These are phyloP conservation scores for Cryptococcus sp. DNA, from an alignment of 1,284 basidiomycete species.

Conservation along the genomic window DNA sequence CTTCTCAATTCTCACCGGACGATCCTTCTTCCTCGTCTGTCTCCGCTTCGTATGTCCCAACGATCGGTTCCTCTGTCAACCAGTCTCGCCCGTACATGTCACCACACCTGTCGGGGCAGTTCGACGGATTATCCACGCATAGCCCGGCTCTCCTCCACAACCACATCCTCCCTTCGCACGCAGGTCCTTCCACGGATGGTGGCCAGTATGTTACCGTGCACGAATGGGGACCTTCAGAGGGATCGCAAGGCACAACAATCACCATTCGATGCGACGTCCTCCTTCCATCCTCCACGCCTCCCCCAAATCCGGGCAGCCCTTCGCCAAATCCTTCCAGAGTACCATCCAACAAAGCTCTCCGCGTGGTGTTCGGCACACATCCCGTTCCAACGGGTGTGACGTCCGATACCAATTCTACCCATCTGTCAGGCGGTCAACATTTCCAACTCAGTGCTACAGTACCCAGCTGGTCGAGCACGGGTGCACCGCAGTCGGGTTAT, in stretches of 20 bases:
- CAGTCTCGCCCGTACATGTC: constrained; percentile 10
- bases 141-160: constrained; percentile 5
- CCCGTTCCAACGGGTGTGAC: constrained; percentile 38
- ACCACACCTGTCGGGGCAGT: constrained; percentile 10
- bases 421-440: constrained; percentile 24
- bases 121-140: constrained; percentile 5
- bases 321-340: constrained; percentile 6
- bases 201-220: constrained; percentile 24
- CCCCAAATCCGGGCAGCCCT: constrained; percentile 6
- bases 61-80: constrained; percentile 2
- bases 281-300: constrained; percentile 23
- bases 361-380: constrained; percentile 38
- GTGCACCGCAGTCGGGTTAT: constrained; percentile 15
- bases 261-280: constrained; percentile 38
- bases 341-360: constrained; percentile 25
- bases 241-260: constrained; percentile 32
- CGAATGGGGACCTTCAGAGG: constrained; percentile 31
- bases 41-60: constrained; percentile 10
- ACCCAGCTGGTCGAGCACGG: constrained; percentile 29
- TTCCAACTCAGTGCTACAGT: constrained; percentile 33
- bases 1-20: constrained; percentile 6
- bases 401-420: constrained; percentile 15
- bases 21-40: constrained; percentile 3
- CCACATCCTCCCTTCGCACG: constrained; percentile 1
- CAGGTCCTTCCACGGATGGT: not conserved